These are phyloP conservation scores for Neopestalotiopsis sp. DNA, from an alignment of 2,329 filamentous ascomycete species.

Conservation along the genomic window DNA sequence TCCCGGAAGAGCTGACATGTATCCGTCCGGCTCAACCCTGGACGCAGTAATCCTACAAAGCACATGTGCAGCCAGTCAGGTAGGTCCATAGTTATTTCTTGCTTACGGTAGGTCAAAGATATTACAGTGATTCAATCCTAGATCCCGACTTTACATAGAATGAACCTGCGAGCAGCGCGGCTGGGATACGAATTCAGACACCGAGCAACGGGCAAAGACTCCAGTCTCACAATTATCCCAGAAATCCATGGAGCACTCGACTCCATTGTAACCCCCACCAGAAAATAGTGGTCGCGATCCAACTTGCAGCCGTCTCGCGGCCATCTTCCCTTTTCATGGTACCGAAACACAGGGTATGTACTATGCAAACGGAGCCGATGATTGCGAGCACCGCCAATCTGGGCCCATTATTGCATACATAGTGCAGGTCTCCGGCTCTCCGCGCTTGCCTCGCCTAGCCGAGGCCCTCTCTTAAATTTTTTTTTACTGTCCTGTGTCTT, in stretches of 20 bases:
- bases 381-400: background rate
- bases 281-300: background rate
- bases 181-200: slow-evolving; percentile 12
- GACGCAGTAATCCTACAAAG: no score
- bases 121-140: background rate
- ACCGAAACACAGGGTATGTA: background rate
- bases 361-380: background rate
- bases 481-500: background rate
- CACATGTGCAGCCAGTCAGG: no score
- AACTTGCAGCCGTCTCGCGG: background rate
- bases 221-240: background rate
- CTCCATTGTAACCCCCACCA: slow-evolving; percentile 4
- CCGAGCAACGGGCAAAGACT: background rate
- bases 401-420: slow-evolving; percentile 3
- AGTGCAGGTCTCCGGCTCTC: background rate
- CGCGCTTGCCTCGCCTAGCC: slow-evolving; percentile 5
- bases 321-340: background rate
- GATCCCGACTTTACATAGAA: background rate
- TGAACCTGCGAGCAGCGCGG: background rate
- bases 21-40: no score
- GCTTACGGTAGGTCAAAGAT: background rate
- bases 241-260: background rate
- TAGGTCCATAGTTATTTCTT: no score
- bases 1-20: no score
- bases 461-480: background rate